Evolutionary conservation across 2,329 filamentous ascomycete species (phyloP).

Genomic region (Alternaria panax): DNA sequence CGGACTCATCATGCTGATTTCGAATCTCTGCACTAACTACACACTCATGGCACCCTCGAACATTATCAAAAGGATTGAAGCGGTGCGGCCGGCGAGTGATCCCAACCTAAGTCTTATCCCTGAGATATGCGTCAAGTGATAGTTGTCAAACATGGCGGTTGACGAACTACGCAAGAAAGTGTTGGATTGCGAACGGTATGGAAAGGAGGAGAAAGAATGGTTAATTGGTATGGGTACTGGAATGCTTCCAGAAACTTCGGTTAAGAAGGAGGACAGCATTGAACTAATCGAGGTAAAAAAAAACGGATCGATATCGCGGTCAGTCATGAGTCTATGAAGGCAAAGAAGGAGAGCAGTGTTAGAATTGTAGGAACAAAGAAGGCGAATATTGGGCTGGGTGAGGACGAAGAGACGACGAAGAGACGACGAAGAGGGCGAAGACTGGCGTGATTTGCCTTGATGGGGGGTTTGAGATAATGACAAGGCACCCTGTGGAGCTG

Average conservation of each 20-base stretch:
- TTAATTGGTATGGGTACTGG: not conserved
- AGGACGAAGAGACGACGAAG: not conserved
- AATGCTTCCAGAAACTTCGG: too few species aligned
- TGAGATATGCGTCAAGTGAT: not conserved
- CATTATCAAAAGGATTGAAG: not conserved
- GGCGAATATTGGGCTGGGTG: too few species aligned
- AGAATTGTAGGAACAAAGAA: not conserved
- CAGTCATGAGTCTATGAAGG: not conserved
- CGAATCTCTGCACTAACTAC: not conserved
- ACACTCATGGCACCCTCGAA: not conserved
- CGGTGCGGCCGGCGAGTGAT: not conserved
- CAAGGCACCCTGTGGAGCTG: not conserved
- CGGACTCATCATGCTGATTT: not conserved
- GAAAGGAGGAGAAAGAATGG: slow-evolving; percentile 11
- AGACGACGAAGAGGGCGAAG: not conserved
- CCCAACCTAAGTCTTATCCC: not conserved
- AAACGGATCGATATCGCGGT: not conserved
- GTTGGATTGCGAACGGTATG: slow-evolving; percentile 3
- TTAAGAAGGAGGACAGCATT: not conserved
- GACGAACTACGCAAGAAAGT: slow-evolving; percentile 8
- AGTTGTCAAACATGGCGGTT: not conserved
- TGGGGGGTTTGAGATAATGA: not conserved
- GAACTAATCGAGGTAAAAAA: not conserved
- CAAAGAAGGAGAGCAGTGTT: not conserved
- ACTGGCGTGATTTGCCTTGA: not conserved